Percentiles rank a stretch among this genome's conserved stretches.
Conservation (phyloP, 2,329 filamentous ascomycete genomes). For the Zymoseptoria ardabiliae region DNA sequence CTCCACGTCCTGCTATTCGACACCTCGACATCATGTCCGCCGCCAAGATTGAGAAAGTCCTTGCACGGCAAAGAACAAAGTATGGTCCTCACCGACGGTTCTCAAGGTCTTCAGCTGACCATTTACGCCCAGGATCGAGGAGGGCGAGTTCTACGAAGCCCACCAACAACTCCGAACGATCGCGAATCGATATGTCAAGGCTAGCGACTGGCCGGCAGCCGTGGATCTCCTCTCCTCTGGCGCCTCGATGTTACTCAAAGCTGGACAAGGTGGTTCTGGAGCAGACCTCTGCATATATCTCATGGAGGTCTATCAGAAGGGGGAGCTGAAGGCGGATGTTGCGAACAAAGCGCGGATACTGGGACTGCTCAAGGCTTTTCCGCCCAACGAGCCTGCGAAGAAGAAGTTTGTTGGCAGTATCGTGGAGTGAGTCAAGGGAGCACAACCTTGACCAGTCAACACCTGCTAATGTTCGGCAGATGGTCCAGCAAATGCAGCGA, state of each 20-base stretch:
- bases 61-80: slow-evolving; percentile 71
- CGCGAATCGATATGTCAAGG: slow-evolving; percentile 86
- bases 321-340: slow-evolving; percentile 69
- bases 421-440: slow-evolving; percentile 52
- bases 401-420: slow-evolving; percentile 89
- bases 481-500: slow-evolving; percentile 86
- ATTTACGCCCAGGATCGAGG: slow-evolving; percentile 57
- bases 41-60: slow-evolving; percentile 61
- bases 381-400: slow-evolving; percentile 74
- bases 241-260: slow-evolving; percentile 75
- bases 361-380: slow-evolving; percentile 72
- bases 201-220: slow-evolving; percentile 73
- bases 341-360: slow-evolving; percentile 66
- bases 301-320: slow-evolving; percentile 85
- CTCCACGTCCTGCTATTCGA: neutral
- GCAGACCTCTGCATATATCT: slow-evolving; percentile 84
- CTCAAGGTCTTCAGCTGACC: slow-evolving; percentile 2
- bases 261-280: slow-evolving; percentile 87
- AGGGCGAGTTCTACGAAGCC: slow-evolving; percentile 94
- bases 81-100: slow-evolving; percentile 29
- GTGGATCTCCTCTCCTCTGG: slow-evolving; percentile 81
- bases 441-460: neutral
- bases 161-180: slow-evolving; percentile 97
- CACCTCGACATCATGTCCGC: neutral
- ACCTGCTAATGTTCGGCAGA: slow-evolving; percentile 29